These are phyloP conservation scores for Lachancea dasiensis DNA, from an alignment of 805 yeast species.

Conservation along the genomic window DNA sequence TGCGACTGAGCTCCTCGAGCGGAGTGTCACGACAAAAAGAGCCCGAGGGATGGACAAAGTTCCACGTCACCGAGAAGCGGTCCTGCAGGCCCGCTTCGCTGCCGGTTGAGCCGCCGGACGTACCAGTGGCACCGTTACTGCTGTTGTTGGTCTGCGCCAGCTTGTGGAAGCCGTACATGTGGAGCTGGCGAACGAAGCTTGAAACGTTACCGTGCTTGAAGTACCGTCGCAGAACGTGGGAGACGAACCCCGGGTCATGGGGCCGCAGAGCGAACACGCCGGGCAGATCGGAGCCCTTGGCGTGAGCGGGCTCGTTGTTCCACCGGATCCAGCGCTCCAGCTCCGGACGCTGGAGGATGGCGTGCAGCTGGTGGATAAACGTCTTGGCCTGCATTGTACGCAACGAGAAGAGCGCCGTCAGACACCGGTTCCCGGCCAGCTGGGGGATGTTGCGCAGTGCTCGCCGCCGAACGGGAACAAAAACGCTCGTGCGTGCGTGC, in stretches of 20 bases:
- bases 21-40: constrained; percentile 22
- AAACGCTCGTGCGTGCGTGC: no score
- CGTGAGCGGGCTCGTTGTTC: constrained; percentile 11
- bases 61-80: constrained; percentile 20
- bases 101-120: no score
- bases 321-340: constrained; percentile 26
- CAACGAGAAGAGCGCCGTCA: background rate
- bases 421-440: background rate
- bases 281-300: background rate
- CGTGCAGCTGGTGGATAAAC: constrained; percentile 28
- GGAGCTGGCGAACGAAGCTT: constrained; percentile 86
- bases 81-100: no score
- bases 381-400: constrained; percentile 22
- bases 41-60: constrained; percentile 30
- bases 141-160: no score
- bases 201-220: constrained; percentile 95
- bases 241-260: constrained; percentile 23
- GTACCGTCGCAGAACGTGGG: constrained; percentile 47
- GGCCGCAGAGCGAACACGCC: constrained; percentile 25
- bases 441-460: no score
- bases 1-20: constrained; percentile 20
- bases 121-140: no score
- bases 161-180: constrained; percentile 76
- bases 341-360: constrained; percentile 22
- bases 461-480: no score